Conservation (phyloP, 495 filamentous ascomycete genomes). For the Mycothermus thermophilus region DNA sequence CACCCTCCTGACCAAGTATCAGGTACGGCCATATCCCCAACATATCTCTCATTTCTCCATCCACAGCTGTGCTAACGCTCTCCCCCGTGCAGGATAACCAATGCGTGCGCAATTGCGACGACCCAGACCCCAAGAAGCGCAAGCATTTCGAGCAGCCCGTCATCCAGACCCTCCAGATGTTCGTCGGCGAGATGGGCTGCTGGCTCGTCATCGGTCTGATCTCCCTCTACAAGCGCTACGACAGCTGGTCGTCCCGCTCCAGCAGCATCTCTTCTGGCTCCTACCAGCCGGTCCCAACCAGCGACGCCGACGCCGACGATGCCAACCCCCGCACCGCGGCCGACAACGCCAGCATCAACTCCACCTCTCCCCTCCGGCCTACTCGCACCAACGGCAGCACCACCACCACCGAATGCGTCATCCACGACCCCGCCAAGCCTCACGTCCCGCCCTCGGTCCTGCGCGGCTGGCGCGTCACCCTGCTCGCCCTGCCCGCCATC, state of each 20-base stretch:
- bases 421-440: not conserved
- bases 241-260: slow-evolving; percentile 13
- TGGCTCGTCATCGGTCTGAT: slow-evolving; percentile 70
- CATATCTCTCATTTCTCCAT: not conserved
- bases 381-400: slow-evolving; percentile 8
- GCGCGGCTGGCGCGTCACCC: slow-evolving; percentile 53
- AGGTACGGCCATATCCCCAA: slow-evolving; percentile 37
- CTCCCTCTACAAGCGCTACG: slow-evolving; percentile 47
- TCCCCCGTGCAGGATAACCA: slow-evolving; percentile 92
- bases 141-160: slow-evolving; percentile 83
- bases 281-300: slow-evolving; percentile 47
- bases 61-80: too few relatives aligned
- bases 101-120: slow-evolving; percentile 83
- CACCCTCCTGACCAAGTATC: slow-evolving; percentile 91
- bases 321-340: slow-evolving; percentile 17
- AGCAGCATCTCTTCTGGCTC: slow-evolving; percentile 20
- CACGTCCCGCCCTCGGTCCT: slow-evolving; percentile 38
- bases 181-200: slow-evolving; percentile 81
- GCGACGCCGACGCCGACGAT: slow-evolving; percentile 20
- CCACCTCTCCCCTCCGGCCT: slow-evolving; percentile 34
- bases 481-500: slow-evolving; percentile 76
- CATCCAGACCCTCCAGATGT: slow-evolving; percentile 91
- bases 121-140: slow-evolving; percentile 52
- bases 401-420: not conserved
- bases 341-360: slow-evolving; percentile 33